These are phyloP conservation scores for Septoria petroselini DNA, from an alignment of 2,329 filamentous ascomycete species.

Conservation along the genomic window DNA sequence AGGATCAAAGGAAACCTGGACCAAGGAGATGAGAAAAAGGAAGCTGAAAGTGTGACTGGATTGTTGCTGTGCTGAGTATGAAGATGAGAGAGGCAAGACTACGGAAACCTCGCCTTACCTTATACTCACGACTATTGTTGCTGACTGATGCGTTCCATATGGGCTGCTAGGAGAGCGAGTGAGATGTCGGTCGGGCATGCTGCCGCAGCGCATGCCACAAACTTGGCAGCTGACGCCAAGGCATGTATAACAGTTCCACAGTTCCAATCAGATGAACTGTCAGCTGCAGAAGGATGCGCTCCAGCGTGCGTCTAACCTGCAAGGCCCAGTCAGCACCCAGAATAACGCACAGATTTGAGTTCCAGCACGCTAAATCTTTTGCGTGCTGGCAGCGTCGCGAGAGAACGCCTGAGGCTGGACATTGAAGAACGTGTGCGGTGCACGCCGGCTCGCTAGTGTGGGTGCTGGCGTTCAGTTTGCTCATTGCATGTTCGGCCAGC, in stretches of 20 bases:
- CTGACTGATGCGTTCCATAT: neutral
- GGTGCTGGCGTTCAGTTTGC: too few species aligned
- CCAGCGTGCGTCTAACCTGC: too few species aligned
- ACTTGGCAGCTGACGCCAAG: constrained; percentile 4
- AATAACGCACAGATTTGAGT: too few species aligned
- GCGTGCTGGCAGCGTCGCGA: too few species aligned
- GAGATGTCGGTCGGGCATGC: neutral
- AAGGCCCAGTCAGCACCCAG: too few species aligned
- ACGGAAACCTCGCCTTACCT: neutral
- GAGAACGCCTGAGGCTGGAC: too few species aligned
- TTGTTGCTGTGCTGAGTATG: constrained; percentile 5
- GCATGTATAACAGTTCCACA: neutral
- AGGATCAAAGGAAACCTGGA: constrained; percentile 10
- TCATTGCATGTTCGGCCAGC: too few species aligned
- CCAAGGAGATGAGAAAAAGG: constrained; percentile 8
- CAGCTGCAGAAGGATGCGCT: neutral
- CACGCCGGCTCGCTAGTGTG: too few species aligned
- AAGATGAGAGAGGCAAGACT: neutral
- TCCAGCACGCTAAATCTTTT: too few species aligned
- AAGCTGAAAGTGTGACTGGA: constrained; percentile 1
- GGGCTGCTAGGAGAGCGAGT: neutral
- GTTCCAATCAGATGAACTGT: neutral
- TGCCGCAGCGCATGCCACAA: neutral
- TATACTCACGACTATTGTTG: constrained; percentile 4
- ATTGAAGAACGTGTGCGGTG: too few species aligned